Base-by-base conservation (phyloP, 2,329 filamentous ascomycete genomes). In the Penicillium sp. region DNA sequence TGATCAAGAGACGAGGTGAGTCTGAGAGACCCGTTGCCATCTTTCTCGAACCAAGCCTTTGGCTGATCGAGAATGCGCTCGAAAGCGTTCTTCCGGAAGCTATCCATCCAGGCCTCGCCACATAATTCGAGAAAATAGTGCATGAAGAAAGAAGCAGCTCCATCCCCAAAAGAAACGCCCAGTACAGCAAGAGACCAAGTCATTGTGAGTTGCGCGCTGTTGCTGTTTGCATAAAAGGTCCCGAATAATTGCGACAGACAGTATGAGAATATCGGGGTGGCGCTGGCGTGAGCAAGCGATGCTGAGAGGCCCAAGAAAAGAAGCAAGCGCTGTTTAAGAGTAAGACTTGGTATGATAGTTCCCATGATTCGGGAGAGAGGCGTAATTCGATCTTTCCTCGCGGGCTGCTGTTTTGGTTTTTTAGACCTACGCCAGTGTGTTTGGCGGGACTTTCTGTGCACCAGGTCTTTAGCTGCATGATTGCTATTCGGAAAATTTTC, bases 81-180 rank as follows among this genome's bases (percentile, higher is more conserved):
- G 60, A 96, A 77, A 0, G 90, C 88, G 67, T 86, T 81, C 2
- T 80, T 76, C 1, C 92, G 87, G 9, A 95, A 79, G 0, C 75
- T 73, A 63, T 93, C 86, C 13, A 92, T 81, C 93, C 93, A 97
- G 1, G 81, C 71, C 66, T 96, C 89, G 1, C 85, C 90, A 11
- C 81, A 84, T 24, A 79, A 76, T 60, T 96, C 91, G 5, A 95
- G 80, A 8, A 90, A 74, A 67, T 88, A 92, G 36, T 89, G 86
- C 55, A 87, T 85, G 0, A 81, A 69, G 39, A 87, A 93, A 0
- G 82, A 85, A 13, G 86, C 80, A 1, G 84, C 42, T 0, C 86
- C 88, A 60, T 96, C 91, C 0, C 81, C 67, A 11, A 86, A 63
- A 0, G 91, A 87, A 4, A 96, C 80, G 0, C 79, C 82, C 0